Evolutionary conservation across 805 yeast genomes (phyloP).

Genomic region (Candida odintsovae): DNA sequence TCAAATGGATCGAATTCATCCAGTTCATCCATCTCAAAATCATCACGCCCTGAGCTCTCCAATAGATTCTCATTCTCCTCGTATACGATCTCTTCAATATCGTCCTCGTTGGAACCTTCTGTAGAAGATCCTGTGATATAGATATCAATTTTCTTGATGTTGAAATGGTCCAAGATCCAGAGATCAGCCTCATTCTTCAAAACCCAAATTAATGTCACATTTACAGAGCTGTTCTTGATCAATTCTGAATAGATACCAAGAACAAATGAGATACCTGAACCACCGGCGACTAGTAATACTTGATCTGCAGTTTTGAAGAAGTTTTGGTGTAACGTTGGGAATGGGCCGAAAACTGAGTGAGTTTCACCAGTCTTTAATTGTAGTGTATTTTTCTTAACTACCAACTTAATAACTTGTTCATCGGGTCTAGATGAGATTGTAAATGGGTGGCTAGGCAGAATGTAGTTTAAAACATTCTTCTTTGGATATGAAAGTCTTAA

Average conservation of each 20-base stretch:
- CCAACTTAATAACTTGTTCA: slow-evolving; percentile 35
- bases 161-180: slow-evolving; percentile 37
- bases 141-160: slow-evolving; percentile 30
- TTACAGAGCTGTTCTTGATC: slow-evolving; percentile 20
- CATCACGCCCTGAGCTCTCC: slow-evolving; percentile 11
- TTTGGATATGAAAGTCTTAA: slow-evolving; percentile 40
- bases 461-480: slow-evolving; percentile 35
- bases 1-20: slow-evolving; percentile 19
- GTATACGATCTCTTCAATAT: slow-evolving; percentile 11
- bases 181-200: slow-evolving; percentile 41
- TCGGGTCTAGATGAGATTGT: slow-evolving; percentile 45
- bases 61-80: slow-evolving; percentile 12
- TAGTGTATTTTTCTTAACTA: slow-evolving; percentile 37
- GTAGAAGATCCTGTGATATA: slow-evolving; percentile 32
- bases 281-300: slow-evolving; percentile 58
- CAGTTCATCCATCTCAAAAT: slow-evolving; percentile 18
- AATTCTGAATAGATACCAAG: slow-evolving; percentile 45
- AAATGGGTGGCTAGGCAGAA: slow-evolving; percentile 63
- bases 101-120: not conserved
- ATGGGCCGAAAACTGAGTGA: slow-evolving; percentile 38
- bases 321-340: slow-evolving; percentile 37
- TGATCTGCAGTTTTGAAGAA: slow-evolving; percentile 45
- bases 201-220: slow-evolving; percentile 49
- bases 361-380: slow-evolving; percentile 25
- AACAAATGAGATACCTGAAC: slow-evolving; percentile 67